These are phyloP conservation scores for Aspergillus hiratsukae DNA, from an alignment of 2,329 filamentous ascomycete species.

Conservation along the genomic window DNA sequence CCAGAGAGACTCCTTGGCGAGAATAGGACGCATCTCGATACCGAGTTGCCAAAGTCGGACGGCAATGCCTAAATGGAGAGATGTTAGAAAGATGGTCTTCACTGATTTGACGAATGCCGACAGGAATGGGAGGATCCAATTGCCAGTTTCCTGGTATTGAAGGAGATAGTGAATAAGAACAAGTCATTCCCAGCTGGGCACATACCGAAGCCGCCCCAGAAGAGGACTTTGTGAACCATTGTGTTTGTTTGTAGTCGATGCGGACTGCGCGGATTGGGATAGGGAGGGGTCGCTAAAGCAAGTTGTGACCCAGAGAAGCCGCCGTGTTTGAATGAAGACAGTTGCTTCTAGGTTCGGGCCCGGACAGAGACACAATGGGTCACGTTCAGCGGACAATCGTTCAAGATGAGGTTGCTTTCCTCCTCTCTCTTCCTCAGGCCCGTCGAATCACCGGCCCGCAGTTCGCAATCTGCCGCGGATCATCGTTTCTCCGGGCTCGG, in stretches of 20 bases:
- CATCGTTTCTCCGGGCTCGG: conserved; percentile 9
- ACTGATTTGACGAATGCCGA: background rate
- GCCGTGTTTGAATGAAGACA: conserved; percentile 8
- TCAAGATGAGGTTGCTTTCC: conserved; percentile 17
- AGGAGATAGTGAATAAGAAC: background rate
- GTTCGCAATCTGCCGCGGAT: conserved; percentile 27
- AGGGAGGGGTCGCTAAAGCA: background rate
- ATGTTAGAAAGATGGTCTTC: background rate
- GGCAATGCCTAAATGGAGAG: conserved; percentile 64
- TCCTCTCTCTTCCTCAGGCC: background rate
- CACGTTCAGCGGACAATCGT: conserved; percentile 23
- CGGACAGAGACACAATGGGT: conserved; percentile 22
- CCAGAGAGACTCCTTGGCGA: conserved; percentile 79
- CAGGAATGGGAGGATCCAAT: background rate
- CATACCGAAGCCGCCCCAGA: conserved; percentile 76
- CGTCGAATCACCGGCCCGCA: conserved; percentile 33
- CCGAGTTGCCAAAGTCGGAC: conserved; percentile 95
- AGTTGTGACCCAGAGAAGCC: background rate
- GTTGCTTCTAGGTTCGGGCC: conserved; percentile 12
- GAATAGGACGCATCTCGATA: conserved; percentile 95
- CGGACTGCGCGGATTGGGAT: conserved; percentile 16
- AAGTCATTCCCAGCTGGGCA: conserved; percentile 12
- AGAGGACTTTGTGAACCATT: conserved; percentile 51
- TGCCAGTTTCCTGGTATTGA: background rate
- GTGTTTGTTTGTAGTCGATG: conserved; percentile 19